Base-by-base conservation (phyloP, 805 yeast species). In the Teunomyces kruisii region DNA sequence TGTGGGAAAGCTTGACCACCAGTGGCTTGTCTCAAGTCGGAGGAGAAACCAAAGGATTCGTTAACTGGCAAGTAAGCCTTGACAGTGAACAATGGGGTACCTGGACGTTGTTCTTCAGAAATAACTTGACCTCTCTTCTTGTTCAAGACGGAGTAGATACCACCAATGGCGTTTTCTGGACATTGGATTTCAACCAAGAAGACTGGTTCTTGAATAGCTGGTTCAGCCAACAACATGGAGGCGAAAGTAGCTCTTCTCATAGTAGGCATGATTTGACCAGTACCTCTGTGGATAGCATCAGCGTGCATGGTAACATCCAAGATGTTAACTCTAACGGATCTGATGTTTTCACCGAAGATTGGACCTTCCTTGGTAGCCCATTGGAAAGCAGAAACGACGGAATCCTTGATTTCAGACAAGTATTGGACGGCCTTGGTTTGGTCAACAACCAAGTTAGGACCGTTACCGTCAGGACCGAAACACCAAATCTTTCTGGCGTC, bases 1-100 rank as follows among this genome's bases (percentile, higher is more conserved):
- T 92, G 98, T 80, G 99, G 99, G 99, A 92, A 92, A 76, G 99
- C 99, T 84, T 92, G 99, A 78, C 99, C 99, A 88, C 97, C 97
- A 70, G 99, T 92, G 72, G 98, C 97, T 81, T 92, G 97, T 84
- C 99, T 89, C 72, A 92, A 86, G 70, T 91, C 96, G 82, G 95
- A 94, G 67, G 96, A 86, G 96, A 92, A 92, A 87, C 99, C 99
- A 86, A 94, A 92, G 49, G 99, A 92, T 84, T 94, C 99, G 81
- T 92, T 94, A 65, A 92, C 97, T 75, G 99, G 99, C 80, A 92
- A 84, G 96, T 90, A 88, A 67, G 99, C 99, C 89, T 92, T 94
- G 77, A 92, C 95, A 67, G 96, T 90, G 85, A 94, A 94, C 82
- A 94, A 84, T 79, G 99, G 98, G 65, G 99, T 92, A 86, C 99